Evolutionary conservation across 2,329 filamentous ascomycete species (phyloP), one percentile per base, ranked within the genome.

Genomic region (Alternaria sp.): DNA sequence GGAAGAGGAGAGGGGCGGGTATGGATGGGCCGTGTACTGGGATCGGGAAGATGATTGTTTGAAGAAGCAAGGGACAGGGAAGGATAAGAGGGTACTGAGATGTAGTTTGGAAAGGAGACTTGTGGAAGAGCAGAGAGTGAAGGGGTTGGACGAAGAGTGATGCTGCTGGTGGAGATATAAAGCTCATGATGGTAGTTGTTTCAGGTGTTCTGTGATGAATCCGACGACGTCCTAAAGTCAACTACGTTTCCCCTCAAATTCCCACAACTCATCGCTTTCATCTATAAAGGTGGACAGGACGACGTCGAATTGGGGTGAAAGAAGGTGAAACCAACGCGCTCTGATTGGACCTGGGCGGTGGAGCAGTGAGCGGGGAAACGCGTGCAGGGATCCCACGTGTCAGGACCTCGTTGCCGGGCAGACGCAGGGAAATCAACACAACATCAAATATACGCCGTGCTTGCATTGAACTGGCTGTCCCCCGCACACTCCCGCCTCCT

Each of bases 21-120:
- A 78, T 42, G 76, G 78, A 2, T 88, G 85, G 85, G 81, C 81
- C 40, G 70, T 88, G 45, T 85, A 82, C 63, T 83, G 80, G 69
- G 81, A 83, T 65, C 60, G 70, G 48, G 73, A 81, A n/a, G 80
- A 83, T 68, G 78, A 83, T 70, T 74, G 78, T 34, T 58, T 83
- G 67, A 76, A 75, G 56, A 75, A 69, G 45, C 56, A 68, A 17
- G 73, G 73, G 24, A 75, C 74, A 57, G 77, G 76, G 34, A 73
- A 76, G 11, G 74, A 78, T 14, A 78, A 77, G 66, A 77, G 77
- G 58, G 77, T 77, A 13, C 68, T 82, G 48, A 77, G 81, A 61
- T 78, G 81, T 57, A 81, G 78, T 71, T 57, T 83, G 59, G 76
- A 80, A 65, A 69, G 81, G 55, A 74, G 80, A 58, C 61, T 81